phyloP scores from a whole-genome alignment of 208 protist species.

The Porcisia hertigi region DNA sequence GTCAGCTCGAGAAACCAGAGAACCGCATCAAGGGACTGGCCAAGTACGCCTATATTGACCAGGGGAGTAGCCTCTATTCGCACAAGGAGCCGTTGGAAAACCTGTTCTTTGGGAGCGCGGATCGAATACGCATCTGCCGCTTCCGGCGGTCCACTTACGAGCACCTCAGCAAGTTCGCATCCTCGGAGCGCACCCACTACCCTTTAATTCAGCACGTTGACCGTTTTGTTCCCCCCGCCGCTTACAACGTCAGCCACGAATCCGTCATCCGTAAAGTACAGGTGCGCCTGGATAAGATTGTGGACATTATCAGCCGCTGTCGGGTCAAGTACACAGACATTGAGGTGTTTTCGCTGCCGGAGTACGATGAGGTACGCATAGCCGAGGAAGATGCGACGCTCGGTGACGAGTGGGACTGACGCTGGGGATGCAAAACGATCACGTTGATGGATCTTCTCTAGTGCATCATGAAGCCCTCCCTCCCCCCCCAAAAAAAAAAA shows the following conservation, averaged over 20 bases:
- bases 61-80: slow-evolving; percentile 84
- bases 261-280: slow-evolving; percentile 58
- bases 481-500: too few relatives aligned
- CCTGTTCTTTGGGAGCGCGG: slow-evolving; percentile 60
- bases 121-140: slow-evolving; percentile 66
- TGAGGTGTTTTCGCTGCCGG: slow-evolving; percentile 66
- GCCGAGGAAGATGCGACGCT: slow-evolving; percentile 54
- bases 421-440: not conserved
- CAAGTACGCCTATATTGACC: slow-evolving; percentile 85
- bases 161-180: slow-evolving; percentile 32
- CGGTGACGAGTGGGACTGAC: slow-evolving; percentile 29
- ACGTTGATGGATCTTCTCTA: too few relatives aligned
- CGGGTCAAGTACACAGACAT: slow-evolving; percentile 37
- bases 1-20: slow-evolving; percentile 27
- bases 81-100: slow-evolving; percentile 70
- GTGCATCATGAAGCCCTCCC: not conserved
- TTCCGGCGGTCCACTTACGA: slow-evolving; percentile 65
- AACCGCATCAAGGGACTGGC: slow-evolving; percentile 59
- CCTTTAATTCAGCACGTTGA: slow-evolving; percentile 49
- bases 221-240: slow-evolving; percentile 21
- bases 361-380: slow-evolving; percentile 66
- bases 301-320: slow-evolving; percentile 57
- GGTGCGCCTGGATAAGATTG: slow-evolving; percentile 65
- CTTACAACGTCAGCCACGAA: slow-evolving; percentile 55
- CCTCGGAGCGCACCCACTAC: slow-evolving; percentile 10